These are phyloP conservation scores for Ganoderma sinense DNA, from an alignment of 1,284 basidiomycete species.

Conservation along the genomic window DNA sequence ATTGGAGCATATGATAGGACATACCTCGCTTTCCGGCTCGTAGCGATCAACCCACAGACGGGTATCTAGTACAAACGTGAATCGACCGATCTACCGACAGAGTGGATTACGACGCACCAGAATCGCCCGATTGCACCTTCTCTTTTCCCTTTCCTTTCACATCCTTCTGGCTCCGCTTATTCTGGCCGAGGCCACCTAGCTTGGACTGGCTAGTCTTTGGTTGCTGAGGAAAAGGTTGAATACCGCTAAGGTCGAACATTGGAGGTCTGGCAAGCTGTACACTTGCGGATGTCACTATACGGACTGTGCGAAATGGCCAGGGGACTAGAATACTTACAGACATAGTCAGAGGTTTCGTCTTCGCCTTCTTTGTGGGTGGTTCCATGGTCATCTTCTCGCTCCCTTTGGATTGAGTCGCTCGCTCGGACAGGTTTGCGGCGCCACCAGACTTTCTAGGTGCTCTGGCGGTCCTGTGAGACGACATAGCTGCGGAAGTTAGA, in stretches of 20 bases:
- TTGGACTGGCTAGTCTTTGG: neutral
- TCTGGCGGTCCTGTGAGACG: conserved; percentile 14
- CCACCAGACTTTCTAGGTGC: conserved; percentile 8
- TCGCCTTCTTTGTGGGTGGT: conserved; percentile 27
- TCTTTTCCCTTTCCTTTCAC: conserved; percentile 58
- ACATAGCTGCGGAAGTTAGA: conserved; percentile 6
- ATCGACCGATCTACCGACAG: neutral
- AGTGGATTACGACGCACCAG: neutral
- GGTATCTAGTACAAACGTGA: conserved; percentile 54
- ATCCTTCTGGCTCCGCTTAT: conserved; percentile 25
- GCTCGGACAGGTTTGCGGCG: conserved; percentile 11
- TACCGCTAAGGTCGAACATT: conserved; percentile 41
- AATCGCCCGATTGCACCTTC: conserved; percentile 33
- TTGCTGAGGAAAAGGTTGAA: conserved; percentile 13
- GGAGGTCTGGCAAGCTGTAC: conserved; percentile 46
- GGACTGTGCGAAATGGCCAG: neutral
- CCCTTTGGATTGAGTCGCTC: neutral
- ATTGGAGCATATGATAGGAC: conserved; percentile 14
- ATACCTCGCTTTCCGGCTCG: conserved; percentile 72
- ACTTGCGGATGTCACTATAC: conserved; percentile 21
- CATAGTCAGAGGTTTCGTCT: conserved; percentile 24
- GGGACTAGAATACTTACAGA: conserved; percentile 18
- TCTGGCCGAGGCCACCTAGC: neutral
- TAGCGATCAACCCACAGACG: conserved; percentile 83
- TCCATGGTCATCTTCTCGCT: conserved; percentile 1